A percentile compares a stretch with the other conserved stretches of the same genome.
Conservation (phyloP, 106 monocot genomes). For the Allium cepa region DNA sequence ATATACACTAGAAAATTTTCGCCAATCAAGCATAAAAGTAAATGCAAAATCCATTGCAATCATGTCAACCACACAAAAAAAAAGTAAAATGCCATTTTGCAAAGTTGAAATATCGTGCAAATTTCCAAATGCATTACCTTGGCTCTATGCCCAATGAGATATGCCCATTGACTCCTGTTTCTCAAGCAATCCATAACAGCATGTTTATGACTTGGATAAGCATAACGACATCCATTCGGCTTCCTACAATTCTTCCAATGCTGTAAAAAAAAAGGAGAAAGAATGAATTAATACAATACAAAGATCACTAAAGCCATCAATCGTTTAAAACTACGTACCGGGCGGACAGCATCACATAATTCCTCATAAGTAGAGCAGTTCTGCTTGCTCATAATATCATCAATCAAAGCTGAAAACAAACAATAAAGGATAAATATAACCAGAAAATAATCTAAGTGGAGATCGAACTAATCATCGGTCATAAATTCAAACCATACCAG, state of each 20-base stretch:
- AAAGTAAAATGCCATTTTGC: background rate
- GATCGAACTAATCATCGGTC: too few species aligned
- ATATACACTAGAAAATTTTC: too few species aligned
- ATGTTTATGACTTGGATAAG: slow-evolving; percentile 72
- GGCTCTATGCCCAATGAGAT: slow-evolving; percentile 64
- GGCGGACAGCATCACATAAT: slow-evolving; percentile 64
- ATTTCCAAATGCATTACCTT: slow-evolving; percentile 36
- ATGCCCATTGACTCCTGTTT: slow-evolving; percentile 81
- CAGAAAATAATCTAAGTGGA: too few species aligned
- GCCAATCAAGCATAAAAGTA: background rate
- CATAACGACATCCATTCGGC: slow-evolving; percentile 70
- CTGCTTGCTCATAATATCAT: slow-evolving; percentile 60
- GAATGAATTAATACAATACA: background rate
- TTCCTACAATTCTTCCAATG: slow-evolving; percentile 76
- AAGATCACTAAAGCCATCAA: background rate
- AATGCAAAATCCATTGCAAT: background rate
- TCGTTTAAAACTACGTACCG: slow-evolving; percentile 28
- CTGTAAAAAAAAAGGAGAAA: slow-evolving; percentile 30
- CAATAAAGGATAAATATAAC: background rate
- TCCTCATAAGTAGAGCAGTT: slow-evolving; percentile 58
- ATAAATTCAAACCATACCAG: slow-evolving; percentile 28
- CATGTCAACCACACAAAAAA: background rate
- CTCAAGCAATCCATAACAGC: slow-evolving; percentile 83
- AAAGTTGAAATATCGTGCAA: too few species aligned
- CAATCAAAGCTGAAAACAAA: slow-evolving; percentile 57